These are phyloP conservation scores for Scheffersomyces cryptocercus DNA, from an alignment of 1,139 yeast genomes.

Conservation along the genomic window DNA sequence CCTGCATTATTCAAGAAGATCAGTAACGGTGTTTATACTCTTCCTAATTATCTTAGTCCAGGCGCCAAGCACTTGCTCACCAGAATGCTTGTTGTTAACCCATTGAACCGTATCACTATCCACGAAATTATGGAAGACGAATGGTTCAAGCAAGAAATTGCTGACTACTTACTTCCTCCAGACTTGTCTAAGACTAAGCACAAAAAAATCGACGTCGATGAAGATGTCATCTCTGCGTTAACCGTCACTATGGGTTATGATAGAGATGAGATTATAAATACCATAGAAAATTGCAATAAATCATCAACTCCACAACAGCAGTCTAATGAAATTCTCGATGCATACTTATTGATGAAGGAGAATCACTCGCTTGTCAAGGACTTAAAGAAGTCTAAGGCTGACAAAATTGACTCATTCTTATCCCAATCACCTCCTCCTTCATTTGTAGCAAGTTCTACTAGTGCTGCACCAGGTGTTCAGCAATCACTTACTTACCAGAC, in stretches of 20 bases:
- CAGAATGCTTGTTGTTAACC: conserved; percentile 94
- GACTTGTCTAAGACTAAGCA: conserved; percentile 48
- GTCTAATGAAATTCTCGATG: conserved; percentile 81
- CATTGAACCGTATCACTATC: conserved; percentile 91
- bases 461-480: conserved; percentile 44
- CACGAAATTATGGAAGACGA: conserved; percentile 94
- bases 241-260: conserved; percentile 92
- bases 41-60: conserved; percentile 83
- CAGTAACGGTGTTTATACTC: conserved; percentile 89
- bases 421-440: conserved; percentile 53
- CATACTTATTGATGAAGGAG: conserved; percentile 85
- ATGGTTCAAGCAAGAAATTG: conserved; percentile 87
- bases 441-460: conserved; percentile 18
- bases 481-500: conserved; percentile 53
- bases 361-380: conserved; percentile 71
- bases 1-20: conserved; percentile 96
- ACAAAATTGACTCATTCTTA: conserved; percentile 52
- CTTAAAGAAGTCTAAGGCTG: conserved; percentile 55
- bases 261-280: conserved; percentile 79
- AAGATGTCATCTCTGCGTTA: conserved; percentile 75
- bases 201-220: conserved; percentile 60
- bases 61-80: conserved; percentile 89
- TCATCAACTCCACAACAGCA: conserved; percentile 38
- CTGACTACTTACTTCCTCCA: conserved; percentile 79
- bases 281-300: conserved; percentile 52